phyloP scores from a whole-genome alignment of 371 early-diverging fungal genomes.

The Saksenaea vasiformis region DNA sequence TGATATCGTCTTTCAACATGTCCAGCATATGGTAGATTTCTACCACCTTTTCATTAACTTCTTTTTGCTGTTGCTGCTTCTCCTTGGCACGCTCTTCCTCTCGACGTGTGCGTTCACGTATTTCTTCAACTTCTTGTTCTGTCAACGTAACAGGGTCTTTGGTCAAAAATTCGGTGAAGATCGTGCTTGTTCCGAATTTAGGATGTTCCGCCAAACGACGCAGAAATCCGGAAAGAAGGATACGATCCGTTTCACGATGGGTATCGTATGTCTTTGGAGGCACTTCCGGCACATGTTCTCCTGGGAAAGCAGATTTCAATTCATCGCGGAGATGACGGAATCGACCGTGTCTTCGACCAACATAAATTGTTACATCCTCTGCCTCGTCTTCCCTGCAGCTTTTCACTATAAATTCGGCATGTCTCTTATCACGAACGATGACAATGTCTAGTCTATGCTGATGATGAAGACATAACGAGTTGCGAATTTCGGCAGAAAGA shows the following conservation, averaged over 20 bases:
- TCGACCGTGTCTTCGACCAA: constrained; percentile 43
- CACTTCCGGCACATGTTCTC: constrained; percentile 29
- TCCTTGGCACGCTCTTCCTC: constrained; percentile 51
- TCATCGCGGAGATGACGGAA: constrained; percentile 42
- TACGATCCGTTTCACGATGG: constrained; percentile 58
- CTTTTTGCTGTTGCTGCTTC: constrained; percentile 43
- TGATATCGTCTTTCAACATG: constrained; percentile 53
- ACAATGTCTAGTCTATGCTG: neutral
- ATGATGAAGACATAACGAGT: constrained; percentile 6
- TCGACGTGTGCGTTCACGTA: constrained; percentile 32
- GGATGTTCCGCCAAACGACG: constrained; percentile 42
- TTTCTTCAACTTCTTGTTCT: constrained; percentile 45
- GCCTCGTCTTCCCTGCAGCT: constrained; percentile 18
- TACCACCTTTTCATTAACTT: constrained; percentile 55
- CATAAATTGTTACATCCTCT: constrained; percentile 16
- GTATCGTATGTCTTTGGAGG: constrained; percentile 32
- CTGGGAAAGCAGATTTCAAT: constrained; percentile 31
- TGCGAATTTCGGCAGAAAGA: neutral
- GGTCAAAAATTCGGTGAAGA: constrained; percentile 50
- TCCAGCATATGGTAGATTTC: constrained; percentile 54
- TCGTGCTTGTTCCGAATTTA: constrained; percentile 34
- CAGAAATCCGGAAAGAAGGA: constrained; percentile 51
- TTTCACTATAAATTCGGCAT: constrained; percentile 39
- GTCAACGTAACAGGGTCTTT: constrained; percentile 46
- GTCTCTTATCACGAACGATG: constrained; percentile 3